phyloP scores from a whole-genome alignment of 306 rosid species.

The Quercus alba region DNA sequence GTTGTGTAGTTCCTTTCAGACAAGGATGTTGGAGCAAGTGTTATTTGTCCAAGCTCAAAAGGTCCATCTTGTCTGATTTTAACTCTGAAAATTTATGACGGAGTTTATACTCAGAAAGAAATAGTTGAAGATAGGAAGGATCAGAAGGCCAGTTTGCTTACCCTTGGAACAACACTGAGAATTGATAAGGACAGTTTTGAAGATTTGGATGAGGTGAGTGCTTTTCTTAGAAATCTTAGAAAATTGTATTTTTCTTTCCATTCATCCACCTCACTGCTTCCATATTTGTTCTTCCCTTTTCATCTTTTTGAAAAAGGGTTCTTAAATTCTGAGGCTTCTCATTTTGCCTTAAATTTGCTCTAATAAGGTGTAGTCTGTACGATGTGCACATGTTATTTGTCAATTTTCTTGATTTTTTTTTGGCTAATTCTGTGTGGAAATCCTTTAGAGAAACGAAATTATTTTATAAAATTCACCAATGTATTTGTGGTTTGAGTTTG shows the following conservation, averaged over 20 bases:
- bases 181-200: slow-evolving; percentile 38
- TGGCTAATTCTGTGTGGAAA: too few species aligned
- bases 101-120: slow-evolving; percentile 40
- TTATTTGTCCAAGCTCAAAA: slow-evolving; percentile 47
- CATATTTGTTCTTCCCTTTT: neutral
- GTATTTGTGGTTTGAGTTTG: too few species aligned
- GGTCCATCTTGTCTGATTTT: slow-evolving; percentile 35
- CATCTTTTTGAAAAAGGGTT: too few species aligned
- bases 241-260: neutral
- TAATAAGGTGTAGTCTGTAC: too few species aligned
- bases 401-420: too few species aligned
- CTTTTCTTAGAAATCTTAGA: slow-evolving; percentile 4
- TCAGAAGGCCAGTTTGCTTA: slow-evolving; percentile 28
- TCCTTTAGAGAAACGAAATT: too few species aligned
- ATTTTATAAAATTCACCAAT: too few species aligned
- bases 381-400: too few species aligned
- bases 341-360: too few species aligned
- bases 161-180: slow-evolving; percentile 42
- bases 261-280: neutral
- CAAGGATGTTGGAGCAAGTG: slow-evolving; percentile 34
- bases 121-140: slow-evolving; percentile 38
- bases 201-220: slow-evolving; percentile 37
- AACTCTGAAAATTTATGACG: slow-evolving; percentile 30
- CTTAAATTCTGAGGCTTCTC: too few species aligned
- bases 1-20: slow-evolving; percentile 47